Conservation (phyloP, 2,329 filamentous ascomycete genomes). For the Stenocarpella maydis region DNA sequence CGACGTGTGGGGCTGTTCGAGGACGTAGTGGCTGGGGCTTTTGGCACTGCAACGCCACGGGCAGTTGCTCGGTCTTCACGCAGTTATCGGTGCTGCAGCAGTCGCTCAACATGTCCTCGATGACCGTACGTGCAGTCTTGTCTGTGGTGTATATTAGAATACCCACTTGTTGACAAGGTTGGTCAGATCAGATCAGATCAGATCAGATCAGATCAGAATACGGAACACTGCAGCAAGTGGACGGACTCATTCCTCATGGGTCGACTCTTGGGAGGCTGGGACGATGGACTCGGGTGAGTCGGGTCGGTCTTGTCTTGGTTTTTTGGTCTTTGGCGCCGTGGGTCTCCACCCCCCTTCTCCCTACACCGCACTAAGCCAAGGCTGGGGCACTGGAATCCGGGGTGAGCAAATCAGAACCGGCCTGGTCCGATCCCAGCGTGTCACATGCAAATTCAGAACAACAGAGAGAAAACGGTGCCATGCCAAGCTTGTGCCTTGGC, state of each 20-base stretch:
- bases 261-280: no score
- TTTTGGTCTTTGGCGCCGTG: background rate
- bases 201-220: background rate
- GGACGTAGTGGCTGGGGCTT: slow-evolving; percentile 24
- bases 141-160: no score
- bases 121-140: background rate
- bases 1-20: slow-evolving; percentile 30
- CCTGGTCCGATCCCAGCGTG: background rate
- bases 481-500: background rate
- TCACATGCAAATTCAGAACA: slow-evolving; percentile 27
- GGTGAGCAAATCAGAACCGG: slow-evolving; percentile 25
- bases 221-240: no score
- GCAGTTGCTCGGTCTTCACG: slow-evolving; percentile 18
- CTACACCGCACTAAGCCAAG: no score
- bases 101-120: slow-evolving; percentile 18
- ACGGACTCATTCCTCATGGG: no score
- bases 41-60: slow-evolving; percentile 31
- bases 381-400: slow-evolving; percentile 7
- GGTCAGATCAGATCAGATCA: background rate
- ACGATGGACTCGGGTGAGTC: slow-evolving; percentile 19
- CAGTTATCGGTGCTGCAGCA: slow-evolving; percentile 4
- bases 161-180: background rate
- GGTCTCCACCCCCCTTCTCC: background rate
- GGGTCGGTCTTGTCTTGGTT: no score
- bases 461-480: background rate